phyloP scores from a whole-genome alignment of 805 yeast species.

The Kuraishia hungarica region DNA sequence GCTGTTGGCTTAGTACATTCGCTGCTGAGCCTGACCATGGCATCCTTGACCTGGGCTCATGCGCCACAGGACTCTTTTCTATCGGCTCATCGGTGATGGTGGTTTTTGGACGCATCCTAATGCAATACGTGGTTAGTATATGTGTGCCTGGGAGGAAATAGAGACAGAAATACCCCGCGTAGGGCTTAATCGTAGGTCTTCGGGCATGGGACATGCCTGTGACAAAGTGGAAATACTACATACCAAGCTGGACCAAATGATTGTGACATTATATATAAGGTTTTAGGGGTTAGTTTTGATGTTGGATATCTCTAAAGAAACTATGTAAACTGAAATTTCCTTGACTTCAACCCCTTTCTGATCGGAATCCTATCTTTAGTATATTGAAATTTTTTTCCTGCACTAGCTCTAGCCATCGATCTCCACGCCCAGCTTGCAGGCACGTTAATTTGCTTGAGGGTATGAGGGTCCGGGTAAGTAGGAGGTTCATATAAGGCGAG shows the following conservation, averaged over 20 bases:
- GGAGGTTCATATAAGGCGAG: neutral
- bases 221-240: conserved; percentile 3
- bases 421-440: neutral
- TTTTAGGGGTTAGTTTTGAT: neutral
- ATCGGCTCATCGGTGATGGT: neutral
- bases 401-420: conserved; percentile 5
- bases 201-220: neutral
- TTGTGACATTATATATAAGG: conserved; percentile 17
- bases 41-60: neutral
- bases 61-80: neutral
- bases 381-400: neutral
- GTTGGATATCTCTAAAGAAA: neutral
- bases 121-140: neutral
- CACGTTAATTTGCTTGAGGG: conserved; percentile 4
- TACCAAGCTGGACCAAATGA: conserved; percentile 24
- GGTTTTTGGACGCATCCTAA: conserved; percentile 23
- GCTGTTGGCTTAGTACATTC: neutral
- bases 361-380: neutral
- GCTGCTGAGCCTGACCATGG: neutral
- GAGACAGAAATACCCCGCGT: too few relatives aligned
- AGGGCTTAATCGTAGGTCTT: neutral
- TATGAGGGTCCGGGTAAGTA: neutral
- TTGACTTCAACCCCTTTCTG: neutral
- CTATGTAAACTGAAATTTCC: neutral
- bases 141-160: too few relatives aligned